Percentiles rank a stretch among this genome's conserved stretches.
These are phyloP conservation scores for Pseudonitzschia multistriata DNA, from an alignment of 108 stramenopile genomes.

Conservation along the genomic window DNA sequence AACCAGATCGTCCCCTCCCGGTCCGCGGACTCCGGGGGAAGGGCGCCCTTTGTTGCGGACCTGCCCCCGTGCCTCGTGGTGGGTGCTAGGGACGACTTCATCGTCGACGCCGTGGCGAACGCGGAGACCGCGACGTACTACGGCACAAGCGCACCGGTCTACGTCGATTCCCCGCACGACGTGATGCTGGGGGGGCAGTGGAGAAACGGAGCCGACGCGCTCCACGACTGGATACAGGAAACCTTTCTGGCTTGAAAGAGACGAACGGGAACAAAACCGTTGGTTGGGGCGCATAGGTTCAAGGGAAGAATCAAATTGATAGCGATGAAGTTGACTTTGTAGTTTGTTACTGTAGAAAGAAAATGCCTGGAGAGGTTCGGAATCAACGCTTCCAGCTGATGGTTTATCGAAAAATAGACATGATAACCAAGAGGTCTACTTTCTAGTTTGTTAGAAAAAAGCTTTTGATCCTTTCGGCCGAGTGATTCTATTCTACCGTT, in stretches of 20 bases:
- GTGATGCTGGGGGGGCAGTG: constrained; percentile 68
- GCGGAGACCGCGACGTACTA: constrained; percentile 60
- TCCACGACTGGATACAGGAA: constrained; percentile 44
- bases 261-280: too few species aligned
- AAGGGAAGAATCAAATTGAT: too few species aligned
- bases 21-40: constrained; percentile 24
- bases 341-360: too few species aligned
- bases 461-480: too few species aligned
- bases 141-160: constrained; percentile 33
- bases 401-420: too few species aligned
- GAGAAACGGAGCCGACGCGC: constrained; percentile 44
- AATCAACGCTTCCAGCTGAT: too few species aligned
- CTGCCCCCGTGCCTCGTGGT: constrained; percentile 60
- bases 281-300: too few species aligned
- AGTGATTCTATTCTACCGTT: too few species aligned
- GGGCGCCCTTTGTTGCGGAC: constrained; percentile 31
- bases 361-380: too few species aligned
- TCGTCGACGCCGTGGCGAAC: constrained; percentile 61
- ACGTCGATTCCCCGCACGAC: constrained; percentile 70
- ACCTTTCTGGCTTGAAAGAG: neutral
- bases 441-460: too few species aligned
- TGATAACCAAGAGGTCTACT: too few species aligned
- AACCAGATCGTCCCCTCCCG: constrained; percentile 42
- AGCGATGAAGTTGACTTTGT: too few species aligned
- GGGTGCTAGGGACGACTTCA: constrained; percentile 58